Conservation (phyloP, 192 early-diverging fungal genomes). For the Coemansia asiatica region DNA sequence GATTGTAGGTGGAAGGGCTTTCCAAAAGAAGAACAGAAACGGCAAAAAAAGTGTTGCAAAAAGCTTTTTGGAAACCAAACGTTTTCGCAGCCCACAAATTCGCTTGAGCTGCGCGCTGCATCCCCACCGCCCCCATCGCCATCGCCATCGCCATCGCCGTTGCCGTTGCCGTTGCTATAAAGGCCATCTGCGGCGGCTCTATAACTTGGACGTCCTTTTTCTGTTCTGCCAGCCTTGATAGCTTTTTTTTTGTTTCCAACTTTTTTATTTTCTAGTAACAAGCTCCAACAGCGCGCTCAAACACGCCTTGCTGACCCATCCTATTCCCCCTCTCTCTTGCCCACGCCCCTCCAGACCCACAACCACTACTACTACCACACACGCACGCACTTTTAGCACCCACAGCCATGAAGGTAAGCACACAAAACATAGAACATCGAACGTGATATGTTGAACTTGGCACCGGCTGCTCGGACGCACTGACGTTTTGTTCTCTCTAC, state of each 20-base stretch:
- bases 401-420: conserved; percentile 10
- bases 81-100: neutral
- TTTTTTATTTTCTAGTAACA: neutral
- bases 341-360: neutral
- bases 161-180: neutral
- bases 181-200: neutral
- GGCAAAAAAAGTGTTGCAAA: neutral
- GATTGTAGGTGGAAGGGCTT: neutral
- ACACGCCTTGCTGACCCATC: neutral
- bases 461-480: neutral
- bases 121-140: neutral
- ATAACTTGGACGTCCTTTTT: neutral
- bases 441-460: too few relatives aligned
- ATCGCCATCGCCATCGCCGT: too few relatives aligned
- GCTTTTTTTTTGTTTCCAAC: conserved; percentile 3
- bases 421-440: too few relatives aligned
- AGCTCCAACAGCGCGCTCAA: conserved; percentile 2
- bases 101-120: neutral
- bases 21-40: neutral
- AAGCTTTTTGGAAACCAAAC: neutral
- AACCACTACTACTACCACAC: too few relatives aligned
- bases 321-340: neutral
- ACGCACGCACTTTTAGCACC: neutral
- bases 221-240: conserved; percentile 10
- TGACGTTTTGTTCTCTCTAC: neutral